These are phyloP conservation scores for Kalmanozyma brasiliensis DNA, from an alignment of 1,284 basidiomycete species.

Conservation along the genomic window DNA sequence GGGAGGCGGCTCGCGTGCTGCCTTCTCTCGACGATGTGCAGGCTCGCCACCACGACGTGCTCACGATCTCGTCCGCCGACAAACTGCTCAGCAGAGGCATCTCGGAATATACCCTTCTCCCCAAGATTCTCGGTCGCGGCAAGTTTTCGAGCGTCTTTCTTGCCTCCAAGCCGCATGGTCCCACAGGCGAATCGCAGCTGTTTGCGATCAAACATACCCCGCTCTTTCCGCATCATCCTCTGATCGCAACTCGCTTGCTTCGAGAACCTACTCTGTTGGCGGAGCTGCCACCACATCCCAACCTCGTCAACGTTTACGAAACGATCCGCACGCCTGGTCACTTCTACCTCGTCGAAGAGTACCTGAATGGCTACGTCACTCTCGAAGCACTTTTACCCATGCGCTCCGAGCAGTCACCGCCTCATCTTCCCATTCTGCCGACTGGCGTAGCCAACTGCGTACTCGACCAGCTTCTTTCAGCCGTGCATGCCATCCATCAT, in stretches of 20 bases:
- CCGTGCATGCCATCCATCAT: conserved; percentile 71
- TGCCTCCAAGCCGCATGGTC: conserved; percentile 56
- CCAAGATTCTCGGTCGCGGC: conserved; percentile 64
- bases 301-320: conserved; percentile 72
- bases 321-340: conserved; percentile 72
- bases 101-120: conserved; percentile 67
- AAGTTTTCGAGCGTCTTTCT: conserved; percentile 67
- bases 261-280: conserved; percentile 73
- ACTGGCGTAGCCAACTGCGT: conserved; percentile 67
- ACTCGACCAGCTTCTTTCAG: conserved; percentile 72
- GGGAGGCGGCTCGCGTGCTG: conserved; percentile 33
- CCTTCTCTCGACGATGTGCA: conserved; percentile 41
- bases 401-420: conserved; percentile 35
- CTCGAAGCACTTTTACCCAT: conserved; percentile 63
- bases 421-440: conserved; percentile 59
- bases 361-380: conserved; percentile 70
- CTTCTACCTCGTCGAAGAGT: conserved; percentile 73
- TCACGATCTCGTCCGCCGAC: conserved; percentile 59
- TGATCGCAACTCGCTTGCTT: conserved; percentile 72
- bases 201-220: conserved; percentile 74
- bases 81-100: conserved; percentile 63
- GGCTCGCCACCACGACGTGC: conserved; percentile 23
- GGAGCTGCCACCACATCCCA: conserved; percentile 72
- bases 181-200: conserved; percentile 52
- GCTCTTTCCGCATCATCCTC: conserved; percentile 73